phyloP scores from a whole-genome alignment of 257 asterid genomes.

The Salvia hispanica region DNA sequence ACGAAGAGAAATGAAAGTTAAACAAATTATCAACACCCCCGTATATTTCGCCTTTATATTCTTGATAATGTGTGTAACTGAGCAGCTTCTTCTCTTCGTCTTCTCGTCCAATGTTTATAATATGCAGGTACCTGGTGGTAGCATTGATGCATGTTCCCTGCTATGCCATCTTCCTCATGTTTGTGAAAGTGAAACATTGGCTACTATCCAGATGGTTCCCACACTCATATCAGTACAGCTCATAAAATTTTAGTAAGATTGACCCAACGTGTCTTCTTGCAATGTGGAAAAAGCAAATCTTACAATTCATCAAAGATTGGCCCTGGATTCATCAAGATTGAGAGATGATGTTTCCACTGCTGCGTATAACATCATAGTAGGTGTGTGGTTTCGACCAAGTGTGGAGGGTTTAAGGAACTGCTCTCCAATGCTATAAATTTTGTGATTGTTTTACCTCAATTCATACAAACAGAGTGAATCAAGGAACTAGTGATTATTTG shows the following conservation, averaged over 20 bases:
- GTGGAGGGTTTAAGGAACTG: slow-evolving; percentile 18
- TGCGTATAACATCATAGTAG: slow-evolving; percentile 9
- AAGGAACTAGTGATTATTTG: background rate
- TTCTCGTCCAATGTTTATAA: background rate
- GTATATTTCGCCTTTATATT: background rate
- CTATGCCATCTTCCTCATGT: slow-evolving; percentile 51
- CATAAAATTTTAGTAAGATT: slow-evolving; percentile 1
- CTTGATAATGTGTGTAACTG: background rate
- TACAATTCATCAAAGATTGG: slow-evolving; percentile 1
- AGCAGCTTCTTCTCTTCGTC: too few relatives aligned
- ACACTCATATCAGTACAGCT: slow-evolving; percentile 40
- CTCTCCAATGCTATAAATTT: slow-evolving; percentile 1
- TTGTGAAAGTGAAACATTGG: slow-evolving; percentile 56
- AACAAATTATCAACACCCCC: too few relatives aligned
- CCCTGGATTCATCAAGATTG: background rate
- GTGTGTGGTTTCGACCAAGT: slow-evolving; percentile 10
- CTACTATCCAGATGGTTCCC: slow-evolving; percentile 58
- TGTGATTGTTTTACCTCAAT: background rate
- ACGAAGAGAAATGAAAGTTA: too few relatives aligned
- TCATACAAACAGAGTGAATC: background rate
- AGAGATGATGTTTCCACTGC: background rate
- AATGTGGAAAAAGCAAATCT: background rate
- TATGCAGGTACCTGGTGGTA: slow-evolving; percentile 77
- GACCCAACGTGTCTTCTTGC: background rate
- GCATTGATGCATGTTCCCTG: slow-evolving; percentile 81